Conservation (phyloP, 1,284 basidiomycete genomes). For the Cryptococcus jaspeensis region DNA sequence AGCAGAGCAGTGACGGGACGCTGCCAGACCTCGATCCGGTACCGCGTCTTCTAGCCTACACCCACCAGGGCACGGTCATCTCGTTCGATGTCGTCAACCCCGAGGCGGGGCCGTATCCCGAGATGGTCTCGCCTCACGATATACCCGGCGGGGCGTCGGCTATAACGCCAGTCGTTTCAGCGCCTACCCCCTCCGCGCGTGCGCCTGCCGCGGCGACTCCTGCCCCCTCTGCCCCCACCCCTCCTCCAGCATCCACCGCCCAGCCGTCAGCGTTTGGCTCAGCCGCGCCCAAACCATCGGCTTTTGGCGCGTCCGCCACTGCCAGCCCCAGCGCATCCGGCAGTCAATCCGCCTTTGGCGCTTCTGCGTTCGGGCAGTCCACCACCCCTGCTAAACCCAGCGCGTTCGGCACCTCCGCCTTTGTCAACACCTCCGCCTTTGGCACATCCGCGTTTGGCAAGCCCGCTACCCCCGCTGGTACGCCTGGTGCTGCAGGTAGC, state of each 20-base stretch:
- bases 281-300: conserved; percentile 5
- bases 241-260: conserved; percentile 1
- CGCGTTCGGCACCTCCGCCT: neutral
- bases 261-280: neutral
- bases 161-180: neutral
- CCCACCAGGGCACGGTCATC: conserved; percentile 55
- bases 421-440: neutral
- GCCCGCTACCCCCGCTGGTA: conserved; percentile 3
- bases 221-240: conserved; percentile 2
- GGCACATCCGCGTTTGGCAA: neutral
- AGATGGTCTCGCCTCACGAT: conserved; percentile 43
- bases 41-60: conserved; percentile 54
- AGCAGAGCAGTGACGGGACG: conserved; percentile 50
- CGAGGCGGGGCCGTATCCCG: conserved; percentile 47
- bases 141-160: neutral
- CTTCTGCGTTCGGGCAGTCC: conserved; percentile 16
- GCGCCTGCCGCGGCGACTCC: conserved; percentile 7
- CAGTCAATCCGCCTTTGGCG: conserved; percentile 22
- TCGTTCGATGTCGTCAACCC: conserved; percentile 55
- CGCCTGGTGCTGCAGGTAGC: conserved; percentile 7
- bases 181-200: neutral
- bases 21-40: conserved; percentile 52
- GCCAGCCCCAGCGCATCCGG: conserved; percentile 8
- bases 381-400: neutral
- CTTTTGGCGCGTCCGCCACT: conserved; percentile 17